Conservation (phyloP, 148 eudicot species). For the Camellia granthamiana region DNA sequence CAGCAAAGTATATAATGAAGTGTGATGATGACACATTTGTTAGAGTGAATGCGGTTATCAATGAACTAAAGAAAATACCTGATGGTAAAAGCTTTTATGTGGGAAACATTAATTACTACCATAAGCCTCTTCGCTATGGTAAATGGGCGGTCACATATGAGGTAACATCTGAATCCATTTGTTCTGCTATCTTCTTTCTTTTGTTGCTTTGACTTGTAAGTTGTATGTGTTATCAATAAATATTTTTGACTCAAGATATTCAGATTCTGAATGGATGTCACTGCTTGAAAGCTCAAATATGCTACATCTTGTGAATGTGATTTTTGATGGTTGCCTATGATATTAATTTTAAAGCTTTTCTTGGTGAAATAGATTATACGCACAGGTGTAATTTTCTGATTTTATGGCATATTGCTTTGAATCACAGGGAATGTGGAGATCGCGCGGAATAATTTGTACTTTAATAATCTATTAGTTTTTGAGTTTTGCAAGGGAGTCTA, state of each 20-base stretch:
- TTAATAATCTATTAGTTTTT: too few relatives aligned
- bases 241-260: not conserved
- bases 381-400: not conserved
- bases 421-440: not conserved
- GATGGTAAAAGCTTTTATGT: conserved; percentile 65
- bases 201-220: conserved; percentile 2
- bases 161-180: conserved; percentile 36
- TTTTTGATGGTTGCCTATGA: not conserved
- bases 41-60: conserved; percentile 62
- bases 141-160: conserved; percentile 99
- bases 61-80: conserved; percentile 56
- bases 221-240: not conserved
- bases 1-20: conserved; percentile 85
- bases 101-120: conserved; percentile 87
- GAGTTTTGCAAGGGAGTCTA: not conserved
- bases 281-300: not conserved
- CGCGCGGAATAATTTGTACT: not conserved
- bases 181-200: not conserved
- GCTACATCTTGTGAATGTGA: not conserved
- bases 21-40: conserved; percentile 98
- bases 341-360: not conserved
- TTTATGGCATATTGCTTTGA: not conserved
- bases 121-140: conserved; percentile 84
- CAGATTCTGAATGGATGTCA: not conserved
- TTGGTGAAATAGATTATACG: not conserved